Evolutionary conservation across 2,329 filamentous ascomycete genomes (phyloP), one percentile per base, ranked within the genome.

Genomic region (Diaporthe longicolla): DNA sequence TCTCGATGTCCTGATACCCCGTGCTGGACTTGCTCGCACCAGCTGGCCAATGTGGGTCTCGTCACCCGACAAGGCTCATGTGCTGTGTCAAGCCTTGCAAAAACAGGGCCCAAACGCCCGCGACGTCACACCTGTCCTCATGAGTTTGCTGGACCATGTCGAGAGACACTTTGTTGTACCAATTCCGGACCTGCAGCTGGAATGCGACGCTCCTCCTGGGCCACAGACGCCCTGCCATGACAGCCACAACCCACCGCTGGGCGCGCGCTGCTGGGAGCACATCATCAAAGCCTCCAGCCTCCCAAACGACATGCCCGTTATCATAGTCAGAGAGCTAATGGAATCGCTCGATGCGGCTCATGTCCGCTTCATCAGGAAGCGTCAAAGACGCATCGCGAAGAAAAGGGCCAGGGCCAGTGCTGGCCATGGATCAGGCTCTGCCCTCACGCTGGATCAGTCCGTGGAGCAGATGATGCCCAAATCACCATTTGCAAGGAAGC

Each of bases 81-180:
- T 35, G 48, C n/a, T 68, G 48, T 68, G 63, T 54, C 63, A 54
- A 50, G 63, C 63, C 63, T 40, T 68, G 32, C 63, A 68, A n/a
- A 68, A 29, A 17, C 32, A 54, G 8, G n/a, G 13, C 32, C 63
- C 63, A n/a, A 26, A 68, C 48, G 48, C 32, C 63, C 45, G 63
- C 11, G 63, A 68, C 63, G 21, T 68, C 8, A 54, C 63, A 5
- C 63, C 63, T 19, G 29, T 54, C n/a, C 63, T 68, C 48, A 68
- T 68, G 63, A 48, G 54, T 32, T 54, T 68, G 15, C 63, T 68
- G 11, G 32, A 68, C 32, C 63, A 68, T 26, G 63, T 68, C 24
- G 63, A 68, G 9, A 48, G 63, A 11, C 63, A 68, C 21, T 54
- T 68, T 17, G 3, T 45, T 17, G 32, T 68, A 10, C 48, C 63